These are phyloP conservation scores for Fraxinus sp. DNA, from an alignment of 305 asterid species.

Conservation along the genomic window DNA sequence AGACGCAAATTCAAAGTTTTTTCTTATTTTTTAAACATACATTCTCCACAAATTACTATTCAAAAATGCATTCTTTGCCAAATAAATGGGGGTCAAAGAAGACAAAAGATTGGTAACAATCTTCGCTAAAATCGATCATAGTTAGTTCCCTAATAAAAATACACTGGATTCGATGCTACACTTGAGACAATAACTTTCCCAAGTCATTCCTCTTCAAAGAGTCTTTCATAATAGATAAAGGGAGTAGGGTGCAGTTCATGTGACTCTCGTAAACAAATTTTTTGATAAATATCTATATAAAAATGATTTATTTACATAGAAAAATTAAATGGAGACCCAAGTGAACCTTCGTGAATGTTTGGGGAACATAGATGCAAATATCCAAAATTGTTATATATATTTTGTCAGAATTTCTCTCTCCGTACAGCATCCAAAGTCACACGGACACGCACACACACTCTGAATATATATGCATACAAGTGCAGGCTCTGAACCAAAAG, in stretches of 20 bases:
- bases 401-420: slow-evolving; percentile 11
- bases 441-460: neutral
- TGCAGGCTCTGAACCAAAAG: slow-evolving; percentile 15
- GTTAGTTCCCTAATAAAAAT: no score
- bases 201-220: neutral
- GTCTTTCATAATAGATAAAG: neutral
- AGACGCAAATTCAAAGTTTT: no score
- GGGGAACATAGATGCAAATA: neutral
- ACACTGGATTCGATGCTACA: neutral
- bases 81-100: no score
- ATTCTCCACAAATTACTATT: no score
- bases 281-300: neutral
- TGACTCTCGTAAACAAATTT: no score
- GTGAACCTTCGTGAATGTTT: neutral
- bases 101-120: neutral
- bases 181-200: neutral
- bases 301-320: no score
- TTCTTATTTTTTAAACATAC: no score
- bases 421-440: slow-evolving; percentile 35
- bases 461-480: slow-evolving; percentile 12
- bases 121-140: no score
- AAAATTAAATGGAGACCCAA: neutral
- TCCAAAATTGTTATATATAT: neutral
- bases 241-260: neutral
- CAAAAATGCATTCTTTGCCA: no score